Evolutionary conservation across 306 rosid species (phyloP).

Genomic region (Castanea sativa): DNA sequence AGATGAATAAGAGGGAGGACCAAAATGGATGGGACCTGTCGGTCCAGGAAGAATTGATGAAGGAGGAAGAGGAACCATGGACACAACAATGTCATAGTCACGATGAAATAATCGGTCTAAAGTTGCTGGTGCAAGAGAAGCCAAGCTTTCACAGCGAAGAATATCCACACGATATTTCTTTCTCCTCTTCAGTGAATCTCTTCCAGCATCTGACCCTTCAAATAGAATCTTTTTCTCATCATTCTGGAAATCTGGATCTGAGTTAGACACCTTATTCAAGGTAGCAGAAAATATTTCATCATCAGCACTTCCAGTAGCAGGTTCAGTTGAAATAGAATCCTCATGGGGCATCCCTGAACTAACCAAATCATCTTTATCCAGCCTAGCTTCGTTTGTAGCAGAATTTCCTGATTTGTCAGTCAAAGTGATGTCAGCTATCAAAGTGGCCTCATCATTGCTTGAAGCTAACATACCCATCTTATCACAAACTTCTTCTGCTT

Average conservation of each 20-base stretch:
- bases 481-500: conserved; percentile 43
- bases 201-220: conserved; percentile 55
- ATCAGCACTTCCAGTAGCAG: conserved; percentile 29
- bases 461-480: conserved; percentile 38
- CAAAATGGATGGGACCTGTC: conserved; percentile 82
- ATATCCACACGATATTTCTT: conserved; percentile 80
- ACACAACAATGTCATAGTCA: conserved; percentile 90
- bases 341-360: conserved; percentile 34
- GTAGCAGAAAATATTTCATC: conserved; percentile 39
- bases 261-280: conserved; percentile 32
- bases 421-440: conserved; percentile 41
- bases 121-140: conserved; percentile 84
- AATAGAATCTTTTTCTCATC: conserved; percentile 41
- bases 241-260: conserved; percentile 28
- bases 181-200: conserved; percentile 50
- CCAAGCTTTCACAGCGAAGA: conserved; percentile 96
- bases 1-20: conserved; percentile 90
- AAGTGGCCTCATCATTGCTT: conserved; percentile 39
- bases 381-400: conserved; percentile 26
- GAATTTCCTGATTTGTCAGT: conserved; percentile 35
- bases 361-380: conserved; percentile 28
- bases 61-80: conserved; percentile 89
- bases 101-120: conserved; percentile 80
- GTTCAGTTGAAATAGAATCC: conserved; percentile 41
- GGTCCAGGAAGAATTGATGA: conserved; percentile 88